Base-by-base conservation (phyloP, 805 yeast genomes). In the Starmerella roubikii region DNA sequence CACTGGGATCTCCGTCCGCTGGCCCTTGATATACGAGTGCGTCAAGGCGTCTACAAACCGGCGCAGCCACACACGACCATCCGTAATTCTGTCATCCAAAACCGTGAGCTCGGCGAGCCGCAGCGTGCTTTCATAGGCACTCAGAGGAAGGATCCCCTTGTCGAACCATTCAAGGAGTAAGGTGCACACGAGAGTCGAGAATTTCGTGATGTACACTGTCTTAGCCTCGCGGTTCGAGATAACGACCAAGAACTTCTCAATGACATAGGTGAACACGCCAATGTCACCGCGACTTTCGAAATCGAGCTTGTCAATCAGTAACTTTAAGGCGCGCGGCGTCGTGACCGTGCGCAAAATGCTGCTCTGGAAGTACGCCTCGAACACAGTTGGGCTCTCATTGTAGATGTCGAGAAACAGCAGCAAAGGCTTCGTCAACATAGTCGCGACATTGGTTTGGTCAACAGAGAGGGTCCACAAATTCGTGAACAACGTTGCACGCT, bases 381-480 rank as follows among this genome's bases (percentile, higher is more conserved):
- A 40, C 12, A 37, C 12, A 4, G 37, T 28, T 12, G 25, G 27
- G 28, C 42, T 47, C 20, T 39, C 42, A n/a, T 11, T 11, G 26
- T 34, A 35, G 1, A 74, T 78, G 53, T 85, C 94, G 25, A 86
- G 55, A 15, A 82, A 60, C 1, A 82, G 54, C 43, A 75, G 72
- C 5, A 84, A 55, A 0, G 94, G 91, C 45, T 77, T 65, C 6
- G 68, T 60, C 11, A 84, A 56, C 7, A 78, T 58, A 2, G 55
- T 46, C 36, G 67, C 76, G 44, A 47, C 46, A 48, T 59, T 57
- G 3, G 55, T 45, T 3, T 59, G 50, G 27, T 74, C 82, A 32
- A 66, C 69, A 0, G 88, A 68, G 49, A 81, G 88, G 3, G 67
- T 65, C 96, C 96, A 88, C 4, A 86, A 54, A 8, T 72, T 67